Evolutionary conservation across 306 rosid species (phyloP).

Genomic region (Casuarina equisetifolia): DNA sequence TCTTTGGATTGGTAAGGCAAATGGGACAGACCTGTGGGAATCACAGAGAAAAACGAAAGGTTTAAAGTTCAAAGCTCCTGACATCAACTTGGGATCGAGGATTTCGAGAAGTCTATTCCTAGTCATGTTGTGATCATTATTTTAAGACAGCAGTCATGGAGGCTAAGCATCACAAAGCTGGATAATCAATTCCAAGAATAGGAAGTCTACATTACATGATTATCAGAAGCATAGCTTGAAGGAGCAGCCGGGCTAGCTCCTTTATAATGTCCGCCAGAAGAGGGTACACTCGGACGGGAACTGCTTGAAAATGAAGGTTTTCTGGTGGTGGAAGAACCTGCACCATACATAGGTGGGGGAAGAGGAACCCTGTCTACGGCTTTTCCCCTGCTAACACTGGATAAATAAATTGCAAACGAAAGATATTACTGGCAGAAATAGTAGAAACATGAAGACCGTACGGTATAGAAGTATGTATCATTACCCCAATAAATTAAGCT

Average conservation of each 20-base stretch:
- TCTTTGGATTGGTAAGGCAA: slow-evolving; percentile 61
- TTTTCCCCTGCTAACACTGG: slow-evolving; percentile 62
- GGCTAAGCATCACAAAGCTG: background rate
- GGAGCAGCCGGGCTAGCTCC: slow-evolving; percentile 33
- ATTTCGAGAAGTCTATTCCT: background rate
- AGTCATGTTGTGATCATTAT: slow-evolving; percentile 2
- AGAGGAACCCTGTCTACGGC: slow-evolving; percentile 72
- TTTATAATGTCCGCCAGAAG: slow-evolving; percentile 33
- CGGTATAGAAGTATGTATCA: slow-evolving; percentile 12
- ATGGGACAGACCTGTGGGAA: slow-evolving; percentile 72
- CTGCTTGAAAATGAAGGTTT: slow-evolving; percentile 52
- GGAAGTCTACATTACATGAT: slow-evolving; percentile 47
- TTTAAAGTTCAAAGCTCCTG: background rate
- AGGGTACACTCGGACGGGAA: slow-evolving; percentile 57
- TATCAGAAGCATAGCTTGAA: slow-evolving; percentile 57
- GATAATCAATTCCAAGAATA: slow-evolving; percentile 3
- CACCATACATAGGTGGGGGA: slow-evolving; percentile 81
- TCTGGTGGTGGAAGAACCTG: slow-evolving; percentile 48
- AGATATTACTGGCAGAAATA: slow-evolving; percentile 13
- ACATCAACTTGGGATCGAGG: slow-evolving; percentile 1
- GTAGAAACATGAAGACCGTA: slow-evolving; percentile 19
- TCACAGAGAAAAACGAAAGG: slow-evolving; percentile 8
- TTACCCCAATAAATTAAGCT: slow-evolving; percentile 82
- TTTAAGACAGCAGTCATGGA: background rate
- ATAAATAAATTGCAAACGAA: slow-evolving; percentile 15